These are phyloP conservation scores for Musa schizocarpa DNA, from an alignment of 176 grass and related monocot genomes.

Conservation along the genomic window DNA sequence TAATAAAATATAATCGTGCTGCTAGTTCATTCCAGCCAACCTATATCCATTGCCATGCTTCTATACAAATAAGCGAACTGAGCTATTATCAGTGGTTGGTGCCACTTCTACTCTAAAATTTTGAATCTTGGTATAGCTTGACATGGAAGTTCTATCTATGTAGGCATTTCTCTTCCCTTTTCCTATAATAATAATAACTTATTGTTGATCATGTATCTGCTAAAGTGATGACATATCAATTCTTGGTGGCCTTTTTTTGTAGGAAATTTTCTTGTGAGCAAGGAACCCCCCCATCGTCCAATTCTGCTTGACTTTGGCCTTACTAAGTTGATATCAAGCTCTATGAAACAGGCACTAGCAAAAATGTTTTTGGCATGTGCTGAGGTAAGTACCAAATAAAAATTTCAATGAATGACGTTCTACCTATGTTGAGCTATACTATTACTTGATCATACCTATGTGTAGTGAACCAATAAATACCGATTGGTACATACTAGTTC, in stretches of 20 bases:
- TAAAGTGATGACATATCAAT: neutral
- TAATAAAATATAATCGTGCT: neutral
- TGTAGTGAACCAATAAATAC: neutral
- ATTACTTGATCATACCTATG: no score
- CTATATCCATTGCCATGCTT: neutral
- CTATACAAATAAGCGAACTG: no score
- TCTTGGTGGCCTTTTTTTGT: constrained; percentile 20
- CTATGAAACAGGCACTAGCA: constrained; percentile 81
- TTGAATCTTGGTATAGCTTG: neutral
- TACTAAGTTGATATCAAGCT: constrained; percentile 68
- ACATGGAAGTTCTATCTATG: neutral
- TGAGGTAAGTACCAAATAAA: constrained; percentile 44
- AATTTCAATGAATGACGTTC: no score
- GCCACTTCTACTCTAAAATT: neutral
- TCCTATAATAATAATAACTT: neutral
- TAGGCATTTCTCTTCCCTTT: neutral
- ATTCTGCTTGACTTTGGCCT: constrained; percentile 99
- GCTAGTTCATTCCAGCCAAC: neutral
- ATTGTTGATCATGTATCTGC: neutral
- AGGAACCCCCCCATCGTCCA: constrained; percentile 72
- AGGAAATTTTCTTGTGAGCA: constrained; percentile 99
- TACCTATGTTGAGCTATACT: no score
- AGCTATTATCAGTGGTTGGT: neutral
- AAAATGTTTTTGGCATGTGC: constrained; percentile 96
- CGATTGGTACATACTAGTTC: no score